Percentiles rank a stretch among this genome's conserved stretches.
phyloP scores from a whole-genome alignment of 2,329 filamentous ascomycete genomes.

The Neonectria faginata region DNA sequence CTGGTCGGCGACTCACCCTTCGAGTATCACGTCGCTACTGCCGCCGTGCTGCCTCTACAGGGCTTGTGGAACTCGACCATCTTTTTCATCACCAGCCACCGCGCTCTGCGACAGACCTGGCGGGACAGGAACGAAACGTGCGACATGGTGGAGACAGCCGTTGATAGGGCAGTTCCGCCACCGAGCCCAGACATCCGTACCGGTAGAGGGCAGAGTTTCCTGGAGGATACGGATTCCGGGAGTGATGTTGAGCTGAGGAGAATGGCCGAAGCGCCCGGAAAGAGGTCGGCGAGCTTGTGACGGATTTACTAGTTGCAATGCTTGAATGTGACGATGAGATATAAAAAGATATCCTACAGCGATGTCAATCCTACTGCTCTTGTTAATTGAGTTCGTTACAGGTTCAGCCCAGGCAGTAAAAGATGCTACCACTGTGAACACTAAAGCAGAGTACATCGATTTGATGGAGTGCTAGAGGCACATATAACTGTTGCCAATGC shows the following conservation, averaged over 20 bases:
- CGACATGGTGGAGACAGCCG: constrained; percentile 34
- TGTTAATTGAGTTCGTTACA: neutral
- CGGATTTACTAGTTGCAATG: neutral
- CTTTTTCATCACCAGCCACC: constrained; percentile 75
- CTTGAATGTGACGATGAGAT: neutral
- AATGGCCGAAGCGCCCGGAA: constrained; percentile 43
- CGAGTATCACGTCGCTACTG: constrained; percentile 75
- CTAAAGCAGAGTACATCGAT: neutral
- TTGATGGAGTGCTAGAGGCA: too few relatives aligned
- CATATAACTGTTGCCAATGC: too few relatives aligned
- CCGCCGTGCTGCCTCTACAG: constrained; percentile 80
- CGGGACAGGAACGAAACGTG: constrained; percentile 17
- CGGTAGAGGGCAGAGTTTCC: constrained; percentile 40
- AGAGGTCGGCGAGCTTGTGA: constrained; percentile 43
- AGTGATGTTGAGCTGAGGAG: constrained; percentile 52
- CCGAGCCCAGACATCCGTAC: constrained; percentile 23
- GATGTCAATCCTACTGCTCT: neutral
- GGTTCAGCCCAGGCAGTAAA: neutral
- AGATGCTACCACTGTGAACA: neutral
- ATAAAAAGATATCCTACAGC: neutral
- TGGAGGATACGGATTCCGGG: constrained; percentile 48
- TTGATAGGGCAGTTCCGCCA: neutral
- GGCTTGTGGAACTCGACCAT: constrained; percentile 85
- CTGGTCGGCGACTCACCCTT: constrained; percentile 66
- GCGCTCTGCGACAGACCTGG: constrained; percentile 30